Evolutionary conservation across 148 eudicot species (phyloP).

Genomic region (Persicaria maculosa): DNA sequence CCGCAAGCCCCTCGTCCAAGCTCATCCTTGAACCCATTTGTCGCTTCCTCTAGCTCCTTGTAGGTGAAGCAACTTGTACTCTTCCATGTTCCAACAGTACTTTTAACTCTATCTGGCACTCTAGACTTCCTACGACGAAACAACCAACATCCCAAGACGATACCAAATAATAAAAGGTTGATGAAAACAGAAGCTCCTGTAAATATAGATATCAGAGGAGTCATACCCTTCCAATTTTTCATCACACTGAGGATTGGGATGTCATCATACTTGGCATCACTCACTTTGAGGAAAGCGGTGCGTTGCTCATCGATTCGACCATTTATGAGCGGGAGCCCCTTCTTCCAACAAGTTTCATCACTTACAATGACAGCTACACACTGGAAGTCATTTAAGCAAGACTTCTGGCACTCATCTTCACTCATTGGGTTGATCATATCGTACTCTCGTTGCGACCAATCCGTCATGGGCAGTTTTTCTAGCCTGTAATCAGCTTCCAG

Average conservation of each 20-base stretch:
- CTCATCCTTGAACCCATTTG: constrained; percentile 23
- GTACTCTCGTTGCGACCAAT: constrained; percentile 21
- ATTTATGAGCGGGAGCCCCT: constrained; percentile 28
- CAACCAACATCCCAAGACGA: neutral
- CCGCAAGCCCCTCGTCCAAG: constrained; percentile 28
- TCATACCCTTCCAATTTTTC: neutral
- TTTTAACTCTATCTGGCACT: neutral
- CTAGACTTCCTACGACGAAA: neutral
- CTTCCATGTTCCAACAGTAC: neutral
- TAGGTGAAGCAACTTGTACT: constrained; percentile 20
- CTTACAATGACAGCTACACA: constrained; percentile 21
- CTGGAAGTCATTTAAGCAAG: constrained; percentile 21
- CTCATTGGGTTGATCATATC: constrained; percentile 8
- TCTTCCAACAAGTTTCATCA: constrained; percentile 27
- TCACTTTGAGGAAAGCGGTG: constrained; percentile 21
- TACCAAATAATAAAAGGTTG: neutral
- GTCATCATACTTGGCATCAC: constrained; percentile 7
- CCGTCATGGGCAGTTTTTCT: constrained; percentile 7
- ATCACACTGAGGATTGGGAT: neutral
- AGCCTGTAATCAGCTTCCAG: neutral
- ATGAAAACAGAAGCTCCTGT: neutral
- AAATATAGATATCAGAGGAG: neutral
- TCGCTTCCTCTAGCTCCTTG: constrained; percentile 19
- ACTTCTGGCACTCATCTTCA: constrained; percentile 25
- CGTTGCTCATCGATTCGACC: constrained; percentile 15